Evolutionary conservation across 192 early-diverging fungal species (phyloP), one percentile per base, ranked within the genome.

Genomic region (Coemansia aciculifera): DNA sequence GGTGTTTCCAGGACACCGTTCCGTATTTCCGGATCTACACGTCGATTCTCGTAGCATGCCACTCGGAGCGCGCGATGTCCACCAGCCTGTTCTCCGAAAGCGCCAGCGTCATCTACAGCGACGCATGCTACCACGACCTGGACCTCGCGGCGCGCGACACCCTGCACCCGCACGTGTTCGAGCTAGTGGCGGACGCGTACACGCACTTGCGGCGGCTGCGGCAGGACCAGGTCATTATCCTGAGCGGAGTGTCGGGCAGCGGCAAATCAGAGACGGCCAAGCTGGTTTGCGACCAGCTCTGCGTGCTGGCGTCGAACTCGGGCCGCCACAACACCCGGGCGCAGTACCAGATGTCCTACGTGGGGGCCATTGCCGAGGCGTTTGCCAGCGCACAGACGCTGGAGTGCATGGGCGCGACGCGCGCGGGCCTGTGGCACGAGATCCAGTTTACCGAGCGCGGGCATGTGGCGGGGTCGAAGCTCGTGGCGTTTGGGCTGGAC

Each of bases 371-470:
- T 66, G 70, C 96, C 13, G 91, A 93, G 64, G 91, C 92, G 3
- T 97, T 97, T 86, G 94, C 93, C 42, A 90, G 94, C 46, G 93
- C 93, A 39, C 87, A 87, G 69, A 94, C 94, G 2, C 59, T 76
- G 36, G 68, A 78, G 51, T 91, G 92, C 74, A 72, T 83, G 60
- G 90, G 94, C 71, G 92, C 94, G 1, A 94, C 94, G 19, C 88
- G 93, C 31, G 90, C 92, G 59, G 92, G 90, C 9, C 86, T 89
- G 60, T 95, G 91, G 71, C 90, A 89, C 3, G 94, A 96, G 85
- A 74, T 98, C 42, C 93, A 95, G 72, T 98, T 94, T 69, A 91
- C 94, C 71, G 92, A 92, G 73, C 89, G 92, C 24, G 93, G 94
- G 5, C 90, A 90, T 38, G 85, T 95, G 56, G 86, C 95, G 13